Evolutionary conservation across 2,329 filamentous ascomycete genomes (phyloP), one percentile per base, ranked within the genome.

Genomic region (Diaporthe ampelina): DNA sequence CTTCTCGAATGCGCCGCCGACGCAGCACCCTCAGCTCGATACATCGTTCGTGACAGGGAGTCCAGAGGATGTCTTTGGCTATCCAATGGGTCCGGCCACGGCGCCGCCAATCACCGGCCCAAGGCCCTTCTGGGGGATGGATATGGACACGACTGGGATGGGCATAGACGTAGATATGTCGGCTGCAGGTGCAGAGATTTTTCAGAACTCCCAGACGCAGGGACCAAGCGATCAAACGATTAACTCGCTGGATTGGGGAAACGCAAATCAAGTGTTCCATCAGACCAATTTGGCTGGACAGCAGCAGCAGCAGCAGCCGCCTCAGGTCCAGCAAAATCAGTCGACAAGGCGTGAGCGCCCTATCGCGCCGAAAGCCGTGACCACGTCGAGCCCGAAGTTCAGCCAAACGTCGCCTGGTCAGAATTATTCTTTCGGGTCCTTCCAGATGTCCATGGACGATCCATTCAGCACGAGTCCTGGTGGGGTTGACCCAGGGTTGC

Each of bases 111-210:
- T 86, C 76, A 79, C 80, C 10, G 83, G 85, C 70, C 80, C 83
- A 15, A 83, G 84, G 65, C 77, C 81, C 50, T 92, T 91, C 76
- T 92, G 91, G 91, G 86, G 83, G 32, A 91, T 92, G 88, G 90
- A 91, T 73, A 82, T 92, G 70, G 90, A 75, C 56, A 59, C 74
- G 21, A 52, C 59, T 29, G 68, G 72, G 15, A 72, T 75, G 74
- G 67, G 45, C 45, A 72, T 75, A 37, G 74, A 69, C 24, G 72
- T 75, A 10, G 72, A 92, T 78, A 92, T 91, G 75, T 82, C 84
- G 61, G 81, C 84, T 24, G 81, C 86, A 26, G 83, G 83, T 26
- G 79, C 83, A 26, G 83, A 84, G 70, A 81, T 88, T 45, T 89
- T 90, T 77, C 84, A 84, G 72, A 79, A 81, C 26, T 68, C 67